Conservation (phyloP, 139 green algal species). For the Tetraselmis striata region DNA sequence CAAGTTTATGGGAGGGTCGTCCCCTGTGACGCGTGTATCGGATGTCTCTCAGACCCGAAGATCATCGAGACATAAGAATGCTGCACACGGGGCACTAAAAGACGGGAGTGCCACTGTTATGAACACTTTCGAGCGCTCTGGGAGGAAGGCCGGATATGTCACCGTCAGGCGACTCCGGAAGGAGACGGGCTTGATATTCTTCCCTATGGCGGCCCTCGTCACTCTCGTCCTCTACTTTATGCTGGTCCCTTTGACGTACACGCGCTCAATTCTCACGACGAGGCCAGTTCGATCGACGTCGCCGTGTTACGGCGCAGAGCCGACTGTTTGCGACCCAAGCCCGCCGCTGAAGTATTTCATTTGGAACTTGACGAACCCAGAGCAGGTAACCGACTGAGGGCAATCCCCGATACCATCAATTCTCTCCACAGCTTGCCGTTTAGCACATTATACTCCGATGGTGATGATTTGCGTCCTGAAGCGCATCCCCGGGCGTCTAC, state of each 20-base stretch:
- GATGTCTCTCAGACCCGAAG: too few relatives aligned
- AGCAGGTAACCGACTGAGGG: background rate
- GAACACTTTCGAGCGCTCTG: background rate
- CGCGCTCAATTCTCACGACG: background rate
- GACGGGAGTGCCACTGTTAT: background rate
- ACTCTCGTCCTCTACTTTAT: background rate
- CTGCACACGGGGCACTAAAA: too few relatives aligned
- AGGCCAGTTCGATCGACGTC: background rate
- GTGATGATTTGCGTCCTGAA: background rate
- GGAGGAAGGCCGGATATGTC: background rate
- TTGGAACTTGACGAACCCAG: background rate
- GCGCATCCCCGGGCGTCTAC: background rate
- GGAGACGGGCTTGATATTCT: background rate
- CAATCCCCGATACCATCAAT: background rate
- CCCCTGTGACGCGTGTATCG: too few relatives aligned
- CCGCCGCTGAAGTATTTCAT: background rate
- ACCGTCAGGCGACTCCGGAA: background rate
- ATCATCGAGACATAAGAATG: too few relatives aligned
- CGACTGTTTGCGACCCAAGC: background rate
- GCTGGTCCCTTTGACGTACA: background rate
- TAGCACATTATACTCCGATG: background rate
- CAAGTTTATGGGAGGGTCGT: too few relatives aligned
- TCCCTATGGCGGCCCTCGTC: background rate
- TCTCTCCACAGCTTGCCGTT: background rate
- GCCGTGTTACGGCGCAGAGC: background rate